A percentile compares a stretch with the other conserved stretches of the same genome.
Evolutionary conservation across 176 grass and related monocot species (phyloP).

Genomic region (Chrysopogon serrulatus): DNA sequence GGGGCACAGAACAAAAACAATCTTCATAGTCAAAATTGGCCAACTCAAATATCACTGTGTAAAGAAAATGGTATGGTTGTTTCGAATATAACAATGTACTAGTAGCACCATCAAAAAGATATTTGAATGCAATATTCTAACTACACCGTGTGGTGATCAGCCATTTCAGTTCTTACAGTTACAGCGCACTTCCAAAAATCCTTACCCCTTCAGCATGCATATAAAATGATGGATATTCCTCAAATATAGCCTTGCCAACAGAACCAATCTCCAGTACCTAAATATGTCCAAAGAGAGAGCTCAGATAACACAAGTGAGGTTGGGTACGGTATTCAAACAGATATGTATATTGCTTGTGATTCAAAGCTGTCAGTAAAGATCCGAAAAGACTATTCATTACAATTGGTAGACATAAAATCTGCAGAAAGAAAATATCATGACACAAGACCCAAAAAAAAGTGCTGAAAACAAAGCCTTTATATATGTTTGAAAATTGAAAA

Average conservation of each 20-base stretch:
- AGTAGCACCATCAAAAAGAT: not conserved
- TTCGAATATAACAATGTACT: not conserved
- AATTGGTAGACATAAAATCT: not conserved
- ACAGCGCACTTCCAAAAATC: not conserved
- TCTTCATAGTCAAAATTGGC: not conserved
- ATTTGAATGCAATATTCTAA: not conserved
- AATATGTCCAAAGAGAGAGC: conserved; percentile 6
- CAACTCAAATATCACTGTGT: not conserved
- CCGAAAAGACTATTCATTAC: not conserved
- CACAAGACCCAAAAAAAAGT: not conserved
- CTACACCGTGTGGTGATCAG: not conserved
- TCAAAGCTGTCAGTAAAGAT: conserved; percentile 13
- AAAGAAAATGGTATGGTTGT: not conserved
- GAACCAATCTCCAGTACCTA: conserved; percentile 93
- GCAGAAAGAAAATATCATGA: conserved; percentile 9
- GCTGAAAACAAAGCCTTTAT: not conserved
- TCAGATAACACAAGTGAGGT: not conserved
- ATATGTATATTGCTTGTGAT: not conserved
- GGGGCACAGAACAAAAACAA: not conserved
- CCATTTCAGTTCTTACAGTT: not conserved
- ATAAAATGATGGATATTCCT: conserved; percentile 64
- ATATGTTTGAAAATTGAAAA: not conserved
- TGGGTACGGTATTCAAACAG: not conserved
- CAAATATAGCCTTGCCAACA: conserved; percentile 69
- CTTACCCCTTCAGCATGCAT: conserved; percentile 77